A percentile compares a stretch with the other conserved stretches of the same genome.
These are phyloP conservation scores for Citrus reticulata DNA, from an alignment of 345 rosid species.

Conservation along the genomic window DNA sequence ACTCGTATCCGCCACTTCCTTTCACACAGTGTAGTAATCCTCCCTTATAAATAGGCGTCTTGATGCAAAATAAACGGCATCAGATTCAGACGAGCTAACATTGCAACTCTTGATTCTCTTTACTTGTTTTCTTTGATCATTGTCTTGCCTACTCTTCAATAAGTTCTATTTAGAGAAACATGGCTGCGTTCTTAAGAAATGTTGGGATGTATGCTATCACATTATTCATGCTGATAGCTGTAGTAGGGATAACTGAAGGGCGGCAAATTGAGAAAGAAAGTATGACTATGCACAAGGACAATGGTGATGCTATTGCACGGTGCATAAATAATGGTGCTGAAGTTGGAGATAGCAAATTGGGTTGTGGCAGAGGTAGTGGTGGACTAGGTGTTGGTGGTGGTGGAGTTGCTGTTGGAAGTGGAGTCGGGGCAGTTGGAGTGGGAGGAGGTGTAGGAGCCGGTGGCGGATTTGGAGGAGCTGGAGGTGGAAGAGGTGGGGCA, in stretches of 20 bases:
- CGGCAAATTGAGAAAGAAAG: neutral
- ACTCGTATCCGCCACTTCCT: neutral
- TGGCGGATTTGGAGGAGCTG: neutral
- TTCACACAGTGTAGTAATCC: neutral
- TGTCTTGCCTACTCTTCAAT: neutral
- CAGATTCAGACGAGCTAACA: neutral
- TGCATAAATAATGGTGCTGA: neutral
- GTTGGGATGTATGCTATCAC: neutral
- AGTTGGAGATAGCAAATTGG: neutral
- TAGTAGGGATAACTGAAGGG: neutral
- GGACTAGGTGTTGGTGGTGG: neutral
- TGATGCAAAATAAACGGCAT: neutral
- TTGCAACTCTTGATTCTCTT: neutral
- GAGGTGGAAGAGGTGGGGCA: neutral
- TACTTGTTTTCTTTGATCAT: neutral
- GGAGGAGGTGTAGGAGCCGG: neutral
- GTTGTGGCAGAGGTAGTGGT: neutral
- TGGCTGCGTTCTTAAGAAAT: neutral
- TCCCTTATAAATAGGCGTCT: neutral
- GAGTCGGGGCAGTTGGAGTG: neutral
- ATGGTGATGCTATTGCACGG: neutral
- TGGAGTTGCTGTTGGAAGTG: neutral
- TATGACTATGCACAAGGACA: neutral
- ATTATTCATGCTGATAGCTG: neutral
- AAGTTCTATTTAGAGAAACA: neutral